A percentile compares a stretch with the other conserved stretches of the same genome.
Evolutionary conservation across 2,329 filamentous ascomycete genomes (phyloP).

Genomic region (Fusarium sarcochroum): DNA sequence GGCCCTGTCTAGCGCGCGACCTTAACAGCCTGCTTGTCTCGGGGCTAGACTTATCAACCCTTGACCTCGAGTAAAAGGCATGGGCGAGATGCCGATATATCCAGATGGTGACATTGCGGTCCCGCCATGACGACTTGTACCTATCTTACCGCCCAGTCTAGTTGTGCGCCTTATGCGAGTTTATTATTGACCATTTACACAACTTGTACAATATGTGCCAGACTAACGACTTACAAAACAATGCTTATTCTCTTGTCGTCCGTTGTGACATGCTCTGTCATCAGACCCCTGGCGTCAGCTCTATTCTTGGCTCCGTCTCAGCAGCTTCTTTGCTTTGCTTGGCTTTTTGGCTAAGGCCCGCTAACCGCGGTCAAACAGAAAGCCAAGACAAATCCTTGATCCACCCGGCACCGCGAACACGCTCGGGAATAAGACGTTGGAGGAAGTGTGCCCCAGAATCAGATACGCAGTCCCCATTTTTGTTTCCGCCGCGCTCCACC

Average conservation of each 20-base stretch:
- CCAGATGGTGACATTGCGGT: slow-evolving; percentile 36
- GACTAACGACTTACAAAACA: background rate
- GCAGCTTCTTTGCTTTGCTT: slow-evolving; percentile 13
- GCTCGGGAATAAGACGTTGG: slow-evolving; percentile 47
- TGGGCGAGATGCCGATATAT: slow-evolving; percentile 48
- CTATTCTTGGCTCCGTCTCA: slow-evolving; percentile 33
- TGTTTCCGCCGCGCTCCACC: slow-evolving; percentile 27
- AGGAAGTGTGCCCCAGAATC: slow-evolving; percentile 45
- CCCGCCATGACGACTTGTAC: slow-evolving; percentile 40
- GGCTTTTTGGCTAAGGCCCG: slow-evolving; percentile 5
- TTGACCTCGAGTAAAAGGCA: slow-evolving; percentile 8
- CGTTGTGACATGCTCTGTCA: background rate
- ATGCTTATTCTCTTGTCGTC: background rate
- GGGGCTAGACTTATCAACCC: too few relatives aligned
- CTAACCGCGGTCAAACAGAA: slow-evolving; percentile 19
- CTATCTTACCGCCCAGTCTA: slow-evolving; percentile 8
- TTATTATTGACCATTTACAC: background rate
- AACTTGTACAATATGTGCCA: slow-evolving; percentile 6
- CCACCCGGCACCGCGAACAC: slow-evolving; percentile 49
- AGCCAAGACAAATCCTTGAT: slow-evolving; percentile 34
- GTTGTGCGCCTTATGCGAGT: slow-evolving; percentile 2
- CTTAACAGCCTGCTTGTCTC: slow-evolving; percentile 20
- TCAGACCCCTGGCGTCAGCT: slow-evolving; percentile 1
- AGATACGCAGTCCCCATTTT: slow-evolving; percentile 31
- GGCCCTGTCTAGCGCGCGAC: slow-evolving; percentile 42